Evolutionary conservation across 306 rosid species (phyloP).

Genomic region (Cicer cuneatum): DNA sequence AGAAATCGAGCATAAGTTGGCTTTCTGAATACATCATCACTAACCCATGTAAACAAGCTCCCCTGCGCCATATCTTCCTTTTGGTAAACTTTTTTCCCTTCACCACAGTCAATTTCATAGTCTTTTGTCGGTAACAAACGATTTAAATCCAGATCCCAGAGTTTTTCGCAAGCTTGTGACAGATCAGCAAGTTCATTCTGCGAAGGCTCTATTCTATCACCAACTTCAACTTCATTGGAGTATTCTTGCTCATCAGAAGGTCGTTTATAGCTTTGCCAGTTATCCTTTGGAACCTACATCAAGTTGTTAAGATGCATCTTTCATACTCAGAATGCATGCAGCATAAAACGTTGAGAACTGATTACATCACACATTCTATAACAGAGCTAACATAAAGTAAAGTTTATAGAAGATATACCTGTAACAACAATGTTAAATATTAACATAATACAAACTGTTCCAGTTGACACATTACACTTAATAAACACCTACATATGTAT

Average conservation of each 20-base stretch:
- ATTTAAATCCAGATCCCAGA: conserved; percentile 88
- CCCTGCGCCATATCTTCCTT: conserved; percentile 80
- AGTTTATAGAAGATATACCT: conserved; percentile 18
- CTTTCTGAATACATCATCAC: conserved; percentile 68
- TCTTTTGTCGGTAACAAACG: conserved; percentile 79
- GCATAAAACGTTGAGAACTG: conserved; percentile 29
- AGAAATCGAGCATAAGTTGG: conserved; percentile 84
- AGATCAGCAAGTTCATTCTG: conserved; percentile 77
- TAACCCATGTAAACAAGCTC: conserved; percentile 74
- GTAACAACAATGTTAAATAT: conserved; percentile 4
- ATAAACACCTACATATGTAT: conserved; percentile 27
- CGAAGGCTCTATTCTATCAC: conserved; percentile 62
- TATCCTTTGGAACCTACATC: conserved; percentile 70
- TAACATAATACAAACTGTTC: conserved; percentile 17
- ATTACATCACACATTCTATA: conserved; percentile 9
- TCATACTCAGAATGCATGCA: conserved; percentile 30
- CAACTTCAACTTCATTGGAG: conserved; percentile 68
- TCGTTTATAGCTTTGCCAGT: conserved; percentile 71
- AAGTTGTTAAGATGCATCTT: conserved; percentile 30
- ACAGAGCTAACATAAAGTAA: conserved; percentile 4
- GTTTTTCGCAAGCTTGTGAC: conserved; percentile 74
- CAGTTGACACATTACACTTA: conserved; percentile 27
- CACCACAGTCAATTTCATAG: conserved; percentile 95
- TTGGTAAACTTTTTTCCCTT: conserved; percentile 80
- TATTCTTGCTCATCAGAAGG: conserved; percentile 79